Evolutionary conservation across 1,284 basidiomycete genomes (phyloP).

Genomic region (Earliella scabrosa): DNA sequence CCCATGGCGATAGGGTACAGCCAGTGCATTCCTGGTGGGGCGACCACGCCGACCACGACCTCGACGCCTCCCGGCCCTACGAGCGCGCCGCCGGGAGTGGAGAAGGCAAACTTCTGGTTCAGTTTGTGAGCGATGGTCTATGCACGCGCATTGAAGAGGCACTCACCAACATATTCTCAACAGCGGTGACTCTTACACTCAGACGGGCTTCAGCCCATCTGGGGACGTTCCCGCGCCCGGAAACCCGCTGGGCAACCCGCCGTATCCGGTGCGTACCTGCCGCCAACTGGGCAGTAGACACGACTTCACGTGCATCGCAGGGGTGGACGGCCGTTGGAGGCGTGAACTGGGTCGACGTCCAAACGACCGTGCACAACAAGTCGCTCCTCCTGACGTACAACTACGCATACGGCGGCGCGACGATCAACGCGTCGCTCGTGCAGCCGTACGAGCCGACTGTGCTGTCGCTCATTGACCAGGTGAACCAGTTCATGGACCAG

Average conservation of each 20-base stretch:
- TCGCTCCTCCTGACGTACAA: constrained; percentile 60
- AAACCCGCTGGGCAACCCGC: constrained; percentile 63
- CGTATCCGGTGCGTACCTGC: constrained; percentile 46
- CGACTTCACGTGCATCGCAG: constrained; percentile 14
- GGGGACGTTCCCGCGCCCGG: constrained; percentile 45
- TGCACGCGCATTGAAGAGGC: no score
- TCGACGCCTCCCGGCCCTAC: constrained; percentile 30
- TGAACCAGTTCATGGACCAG: constrained; percentile 51
- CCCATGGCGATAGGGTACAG: constrained; percentile 41
- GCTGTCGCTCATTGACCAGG: constrained; percentile 57
- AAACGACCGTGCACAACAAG: constrained; percentile 53
- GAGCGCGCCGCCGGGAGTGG: constrained; percentile 24
- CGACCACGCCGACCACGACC: constrained; percentile 31
- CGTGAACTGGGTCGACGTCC: constrained; percentile 60
- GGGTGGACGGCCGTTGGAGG: constrained; percentile 60
- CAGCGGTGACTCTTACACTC: constrained; percentile 64
- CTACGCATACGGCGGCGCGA: constrained; percentile 64
- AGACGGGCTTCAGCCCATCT: constrained; percentile 52
- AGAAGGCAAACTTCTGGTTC: constrained; percentile 49
- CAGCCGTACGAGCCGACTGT: constrained; percentile 53
- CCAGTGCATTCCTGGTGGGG: constrained; percentile 45
- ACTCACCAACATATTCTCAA: not conserved
- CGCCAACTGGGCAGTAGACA: not conserved
- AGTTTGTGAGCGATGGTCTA: constrained; percentile 48
- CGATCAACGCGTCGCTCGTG: constrained; percentile 57